Evolutionary conservation across 1,284 basidiomycete species (phyloP), one percentile per base, ranked within the genome.

Genomic region (Trametes versicolor): DNA sequence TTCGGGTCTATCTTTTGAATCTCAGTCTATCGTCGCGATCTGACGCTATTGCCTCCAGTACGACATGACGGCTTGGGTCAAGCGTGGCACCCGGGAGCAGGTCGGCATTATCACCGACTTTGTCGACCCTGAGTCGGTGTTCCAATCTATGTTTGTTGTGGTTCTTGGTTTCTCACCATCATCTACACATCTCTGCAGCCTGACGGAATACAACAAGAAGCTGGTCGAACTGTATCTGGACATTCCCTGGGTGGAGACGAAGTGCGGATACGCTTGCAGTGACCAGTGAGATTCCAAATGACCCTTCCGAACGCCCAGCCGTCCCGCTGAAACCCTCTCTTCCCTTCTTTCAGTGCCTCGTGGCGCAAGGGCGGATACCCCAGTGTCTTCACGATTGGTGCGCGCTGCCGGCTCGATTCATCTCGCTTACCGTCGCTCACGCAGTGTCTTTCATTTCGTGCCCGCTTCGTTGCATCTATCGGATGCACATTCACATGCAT

Each of bases 31-130:
- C 17, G 6, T 34, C 63, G 57, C 60, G 58, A 64, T 62, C 71
- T 69, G 51, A 69, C 63, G 36, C 15, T 50, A 70, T 59, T 45
- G 47, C 50, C 34, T 54, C 58, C 67, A 93, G 91, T 96, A 94
- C 78, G 95, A 97, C 77, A 97, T 97, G 94, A 96, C 94, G 49
- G 97, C 97, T 63, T 99, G 95, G 91, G 94, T 99, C 72, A 97
- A 97, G 87, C 78, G 81, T 68, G 97, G 96, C 50, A 95, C 94
- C 23, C 80, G 82, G 66, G 95, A 97, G 80, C 88, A 91, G 79
- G 91, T 98, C 67, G 97, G 97, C 32, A 86, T 99, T 64, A 95
- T 99, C 72, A 89, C 87, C 58, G 97, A 99, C 81, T 98, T 85
- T 75, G 92, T 94, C 54, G 90, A 96, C 75, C 78, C 85, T 10